A percentile compares a stretch with the other conserved stretches of the same genome.
phyloP scores from a whole-genome alignment of 2,329 filamentous ascomycete genomes.

The Ceratocystis smalleyi region DNA sequence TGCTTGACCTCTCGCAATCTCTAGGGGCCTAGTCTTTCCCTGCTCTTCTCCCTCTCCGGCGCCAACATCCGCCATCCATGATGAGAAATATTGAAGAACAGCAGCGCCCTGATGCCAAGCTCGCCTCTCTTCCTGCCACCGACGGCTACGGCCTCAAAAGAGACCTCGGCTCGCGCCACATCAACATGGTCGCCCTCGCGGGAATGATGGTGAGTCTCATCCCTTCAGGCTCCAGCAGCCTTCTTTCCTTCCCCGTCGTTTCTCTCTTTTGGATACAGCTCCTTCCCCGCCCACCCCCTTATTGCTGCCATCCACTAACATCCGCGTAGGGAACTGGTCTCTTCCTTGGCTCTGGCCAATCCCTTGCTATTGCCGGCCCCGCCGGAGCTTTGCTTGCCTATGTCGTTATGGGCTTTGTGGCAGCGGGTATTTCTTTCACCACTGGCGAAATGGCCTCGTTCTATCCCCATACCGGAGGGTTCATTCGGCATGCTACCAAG shows the following conservation, averaged over 20 bases:
- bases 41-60: not conserved
- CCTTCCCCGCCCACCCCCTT: not conserved
- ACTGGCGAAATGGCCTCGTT: slow-evolving; percentile 25
- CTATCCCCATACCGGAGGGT: slow-evolving; percentile 22
- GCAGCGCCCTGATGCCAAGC: not conserved
- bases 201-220: slow-evolving; percentile 20
- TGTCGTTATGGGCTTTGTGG: slow-evolving; percentile 31
- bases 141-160: slow-evolving; percentile 8
- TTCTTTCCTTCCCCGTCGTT: not conserved
- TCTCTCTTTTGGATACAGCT: not conserved
- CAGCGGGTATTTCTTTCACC: slow-evolving; percentile 40
- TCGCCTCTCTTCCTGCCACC: not conserved
- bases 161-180: slow-evolving; percentile 22
- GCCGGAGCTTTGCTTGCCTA: slow-evolving; percentile 28
- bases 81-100: not conserved
- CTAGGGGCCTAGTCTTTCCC: not conserved
- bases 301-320: not conserved
- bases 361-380: slow-evolving; percentile 33
- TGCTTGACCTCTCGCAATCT: not conserved
- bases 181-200: slow-evolving; percentile 27
- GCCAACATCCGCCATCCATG: not conserved
- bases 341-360: slow-evolving; percentile 37
- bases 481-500: slow-evolving; percentile 22
- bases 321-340: slow-evolving; percentile 27
- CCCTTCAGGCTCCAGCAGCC: not conserved